Evolutionary conservation across 2,329 filamentous ascomycete genomes (phyloP).

Genomic region (Aspergillus fijiensis): DNA sequence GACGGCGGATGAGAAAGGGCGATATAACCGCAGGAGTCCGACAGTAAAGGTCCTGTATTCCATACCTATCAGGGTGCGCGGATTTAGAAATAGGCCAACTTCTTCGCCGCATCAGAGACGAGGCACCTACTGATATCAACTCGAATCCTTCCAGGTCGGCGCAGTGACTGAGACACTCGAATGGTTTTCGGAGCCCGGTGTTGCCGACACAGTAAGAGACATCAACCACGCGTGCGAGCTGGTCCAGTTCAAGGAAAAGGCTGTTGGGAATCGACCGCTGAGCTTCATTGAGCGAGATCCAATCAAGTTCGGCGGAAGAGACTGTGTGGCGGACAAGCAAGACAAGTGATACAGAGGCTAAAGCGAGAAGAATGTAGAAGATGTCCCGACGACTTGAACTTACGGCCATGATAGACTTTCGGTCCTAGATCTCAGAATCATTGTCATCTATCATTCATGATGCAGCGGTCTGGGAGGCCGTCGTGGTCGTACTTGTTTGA

Average conservation of each 20-base stretch:
- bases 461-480: neutral
- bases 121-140: slow-evolving; percentile 59
- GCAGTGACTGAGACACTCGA: slow-evolving; percentile 81
- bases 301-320: neutral
- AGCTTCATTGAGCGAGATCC: slow-evolving; percentile 2
- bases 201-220: slow-evolving; percentile 91
- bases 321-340: slow-evolving; percentile 3
- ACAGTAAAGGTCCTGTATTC: slow-evolving; percentile 83
- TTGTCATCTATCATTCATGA: slow-evolving; percentile 2
- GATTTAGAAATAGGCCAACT: neutral
- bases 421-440: neutral
- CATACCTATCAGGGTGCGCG: slow-evolving; percentile 58
- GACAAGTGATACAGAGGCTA: slow-evolving; percentile 3
- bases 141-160: slow-evolving; percentile 77
- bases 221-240: slow-evolving; percentile 86
- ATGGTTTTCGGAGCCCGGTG: slow-evolving; percentile 78
- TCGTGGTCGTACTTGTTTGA: neutral
- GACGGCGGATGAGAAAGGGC: slow-evolving; percentile 72
- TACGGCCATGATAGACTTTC: slow-evolving; percentile 1
- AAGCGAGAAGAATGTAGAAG: neutral
- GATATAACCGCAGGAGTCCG: slow-evolving; percentile 91
- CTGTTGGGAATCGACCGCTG: slow-evolving; percentile 51
- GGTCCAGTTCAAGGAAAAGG: slow-evolving; percentile 80
- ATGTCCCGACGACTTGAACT: neutral
- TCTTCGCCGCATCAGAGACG: neutral